phyloP scores from a whole-genome alignment of 2,329 filamentous ascomycete genomes.

The Thelonectria blattea region DNA sequence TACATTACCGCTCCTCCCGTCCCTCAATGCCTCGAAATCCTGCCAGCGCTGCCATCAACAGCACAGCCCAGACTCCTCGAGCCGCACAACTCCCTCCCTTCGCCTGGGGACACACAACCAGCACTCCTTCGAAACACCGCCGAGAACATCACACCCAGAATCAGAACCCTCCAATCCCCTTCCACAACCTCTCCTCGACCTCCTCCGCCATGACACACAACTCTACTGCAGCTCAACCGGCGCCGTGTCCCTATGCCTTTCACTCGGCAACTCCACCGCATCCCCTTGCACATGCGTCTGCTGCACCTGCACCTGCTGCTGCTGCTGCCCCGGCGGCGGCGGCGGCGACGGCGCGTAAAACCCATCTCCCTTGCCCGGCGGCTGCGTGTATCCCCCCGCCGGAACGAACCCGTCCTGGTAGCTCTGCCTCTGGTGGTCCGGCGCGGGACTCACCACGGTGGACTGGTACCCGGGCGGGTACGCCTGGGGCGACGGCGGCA shows the following conservation, averaged over 20 bases:
- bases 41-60: neutral
- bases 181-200: too few relatives aligned
- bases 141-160: too few relatives aligned
- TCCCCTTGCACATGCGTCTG: too few relatives aligned
- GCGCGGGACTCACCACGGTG: neutral
- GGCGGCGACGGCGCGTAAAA: too few relatives aligned
- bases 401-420: neutral
- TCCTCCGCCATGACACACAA: neutral
- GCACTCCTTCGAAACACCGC: too few relatives aligned
- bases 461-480: neutral
- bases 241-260: neutral
- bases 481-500: too few relatives aligned
- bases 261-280: neutral
- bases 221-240: neutral
- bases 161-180: too few relatives aligned
- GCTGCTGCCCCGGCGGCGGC: too few relatives aligned
- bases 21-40: neutral
- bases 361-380: too few relatives aligned
- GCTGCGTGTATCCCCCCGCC: neutral
- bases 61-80: too few relatives aligned
- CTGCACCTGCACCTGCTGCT: too few relatives aligned
- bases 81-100: neutral
- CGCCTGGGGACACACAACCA: neutral
- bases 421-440: neutral
- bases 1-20: neutral